Evolutionary conservation across 2,329 filamentous ascomycete species (phyloP), one percentile per base, ranked within the genome.

Genomic region (Pseudocercospora fijiensis): DNA sequence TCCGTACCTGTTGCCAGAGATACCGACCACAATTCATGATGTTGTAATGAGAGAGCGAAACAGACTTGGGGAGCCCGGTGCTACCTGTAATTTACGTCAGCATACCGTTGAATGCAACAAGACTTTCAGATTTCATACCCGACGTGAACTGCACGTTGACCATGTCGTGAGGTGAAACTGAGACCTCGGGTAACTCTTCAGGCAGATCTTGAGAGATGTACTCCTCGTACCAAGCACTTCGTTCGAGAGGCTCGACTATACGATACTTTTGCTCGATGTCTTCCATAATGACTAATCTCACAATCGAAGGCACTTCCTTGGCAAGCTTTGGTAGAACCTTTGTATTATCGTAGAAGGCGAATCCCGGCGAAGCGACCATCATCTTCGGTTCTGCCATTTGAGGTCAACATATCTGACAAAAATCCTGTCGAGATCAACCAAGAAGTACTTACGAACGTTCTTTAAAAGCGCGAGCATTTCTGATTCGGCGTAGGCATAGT

Each of bases 401-500:
- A 27, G 41, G 45, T 66, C 26, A 67, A 57, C 22, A 59, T 26
- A 11, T 9, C n/a, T 20, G 18, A 9, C 20, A 4, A 11, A n/a
- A 11, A n/a, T n/a, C 16, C 13, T 24, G 16, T 47, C n/a, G 18
- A 24, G 13, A 27, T 59, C 6, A 11, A 20, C 13, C 11, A 7
- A 30, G 49, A n/a, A n/a, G n/a, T n/a, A 73, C 78, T 67, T 77
- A 87, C 85, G 83, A 18, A 87, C 85, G 69, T 89, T 88, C 60
- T 84, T 82, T 27, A 91, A 76, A n/a, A 86, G 87, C 72, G 89
- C 88, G 74, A 85, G 81, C 49, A 88, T 85, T 77, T 91, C 89
- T 1, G 84, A 85, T 4, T 87, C 82, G 1, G 88, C 90, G 72
- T 91, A 91, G 0, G 88, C 90, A 77, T 90, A 91, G 77, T 91